Evolutionary conservation across 768 basidiomycete species (phyloP), one percentile per base, ranked within the genome.

Genomic region (Phylloporus scabripes): DNA sequence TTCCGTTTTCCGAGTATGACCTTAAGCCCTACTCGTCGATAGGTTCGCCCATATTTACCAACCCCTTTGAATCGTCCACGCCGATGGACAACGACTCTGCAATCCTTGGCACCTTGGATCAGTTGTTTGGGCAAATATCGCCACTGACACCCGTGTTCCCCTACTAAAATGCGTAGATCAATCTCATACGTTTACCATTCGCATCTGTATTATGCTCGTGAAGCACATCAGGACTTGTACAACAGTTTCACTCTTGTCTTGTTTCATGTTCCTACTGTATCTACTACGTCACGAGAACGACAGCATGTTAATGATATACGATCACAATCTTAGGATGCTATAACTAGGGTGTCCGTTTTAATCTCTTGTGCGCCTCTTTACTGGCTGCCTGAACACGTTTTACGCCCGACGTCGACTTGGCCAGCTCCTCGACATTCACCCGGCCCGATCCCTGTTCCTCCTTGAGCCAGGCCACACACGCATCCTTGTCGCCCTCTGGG

Each of bases 401-500:
- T 23, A 40, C 50, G 12, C 58, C 60, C 23, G 54, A 37, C 14
- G 54, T 40, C 7, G 57, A 55, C 15, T 54, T 41, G 4, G 52
- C 49, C 0, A 66, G 51, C 5, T 66, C 67, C 38, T 67, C 64
- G 7, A 67, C 37, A 2, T 61, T 51, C 57, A 85, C 60, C 34
- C 69, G 64, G n/a, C 79, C 81, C 21, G 74, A 70, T 7, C 57
- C 61, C 32, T 73, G 72, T 58, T 84, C 78, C n/a, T 67, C 65
- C 49, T 69, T 66, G 37, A 97, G 69, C 91, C 91, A 96, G 11
- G 63, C 63, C 24, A 72, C 62, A 61, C 92, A 93, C 4, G 82
- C 78, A 5, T 81, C 83, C 59, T 81, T 79, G 4, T 79, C 77
- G 1, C 74, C 77, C 2, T 73, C 59, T 0, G 93, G 90, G 62